These are phyloP conservation scores for Diplodia intermedia DNA, from an alignment of 2,329 filamentous ascomycete genomes.

Conservation along the genomic window DNA sequence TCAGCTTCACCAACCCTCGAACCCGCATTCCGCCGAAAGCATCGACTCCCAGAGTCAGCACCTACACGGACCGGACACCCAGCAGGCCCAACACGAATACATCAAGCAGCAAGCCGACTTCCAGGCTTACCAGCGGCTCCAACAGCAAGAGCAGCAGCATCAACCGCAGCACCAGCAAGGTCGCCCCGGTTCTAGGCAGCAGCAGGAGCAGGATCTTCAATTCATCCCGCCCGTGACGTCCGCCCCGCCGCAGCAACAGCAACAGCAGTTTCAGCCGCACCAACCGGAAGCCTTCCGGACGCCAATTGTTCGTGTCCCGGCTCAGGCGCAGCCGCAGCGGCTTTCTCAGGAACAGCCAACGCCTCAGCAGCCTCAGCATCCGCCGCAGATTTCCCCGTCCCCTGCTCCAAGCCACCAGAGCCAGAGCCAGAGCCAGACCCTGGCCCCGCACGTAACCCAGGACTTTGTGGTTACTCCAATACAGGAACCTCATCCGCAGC, in stretches of 20 bases:
- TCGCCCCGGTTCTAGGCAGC: conserved; percentile 43
- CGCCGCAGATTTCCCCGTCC: conserved; percentile 47
- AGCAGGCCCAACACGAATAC: conserved; percentile 20
- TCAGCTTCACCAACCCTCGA: conserved; percentile 40
- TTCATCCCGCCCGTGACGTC: conserved; percentile 17
- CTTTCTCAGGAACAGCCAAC: conserved; percentile 45
- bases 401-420: conserved; percentile 38
- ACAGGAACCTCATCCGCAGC: conserved; percentile 3
- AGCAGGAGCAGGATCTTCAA: conserved; percentile 34
- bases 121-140: conserved; percentile 43
- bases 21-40: conserved; percentile 43
- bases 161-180: conserved; percentile 32
- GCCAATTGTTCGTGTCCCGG: conserved; percentile 37
- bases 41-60: conserved; percentile 44
- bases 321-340: conserved; percentile 36
- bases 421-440: conserved; percentile 38
- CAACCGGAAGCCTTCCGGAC: conserved; percentile 43
- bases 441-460: conserved; percentile 37
- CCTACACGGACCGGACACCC: conserved; percentile 33
- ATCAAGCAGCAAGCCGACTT: conserved; percentile 30
- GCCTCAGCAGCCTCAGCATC: conserved; percentile 42
- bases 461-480: conserved; percentile 20
- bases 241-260: conserved; percentile 8
- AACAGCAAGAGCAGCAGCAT: conserved; percentile 40
- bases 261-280: conserved; percentile 26